Base-by-base conservation (phyloP, 331 rosid genomes). In the Prunus yedoensis region DNA sequence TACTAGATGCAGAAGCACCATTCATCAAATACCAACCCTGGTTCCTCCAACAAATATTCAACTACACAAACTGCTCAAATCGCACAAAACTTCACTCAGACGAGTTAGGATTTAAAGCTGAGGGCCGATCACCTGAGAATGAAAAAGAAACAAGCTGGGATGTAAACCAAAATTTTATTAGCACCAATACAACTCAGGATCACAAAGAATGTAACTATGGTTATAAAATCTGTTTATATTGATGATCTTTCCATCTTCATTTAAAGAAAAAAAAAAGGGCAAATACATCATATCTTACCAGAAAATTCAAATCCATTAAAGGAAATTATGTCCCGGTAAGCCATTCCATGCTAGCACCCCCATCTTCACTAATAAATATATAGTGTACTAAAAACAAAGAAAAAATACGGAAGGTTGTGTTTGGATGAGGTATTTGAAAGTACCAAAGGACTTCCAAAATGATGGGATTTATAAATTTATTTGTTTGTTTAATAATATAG, bases 1-100 rank as follows among this genome's bases (percentile, higher is more conserved):
- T 83, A 52, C 83, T 56, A 25, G 92, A 84, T 78, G 85, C 75
- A 28, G 79, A 84, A 86, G 81, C 78, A 71, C 88, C 84, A 74
- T 76, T 86, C 95, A 76, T 85, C 76, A 68, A 79, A 71, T 57
- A 81, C 50, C 35, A 67, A 6, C 59, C 25, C 15, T 35, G 79
- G 75, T 74, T 64, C 84, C 73, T 53, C 43, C 79, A 73, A 46
- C 62, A 70, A 63, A 77, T 8, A 57, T 67, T 77, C 18, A 47
- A 73, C 73, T 20, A 66, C 75, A 70, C 21, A 17, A 27, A n/a
- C 46, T 41, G 28, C 71, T 57, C 54, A 73, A 60, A 80, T 51
- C 15, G 25, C 53, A 20, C 27, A 74, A 9, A 38, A 21, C 25
- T 23, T 74, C 20, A 74, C 1, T 50, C 61, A 47, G 30, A 63